Evolutionary conservation across 805 yeast species (phyloP), one percentile per base, ranked within the genome.

Genomic region (Scheffersomyces spartinae): DNA sequence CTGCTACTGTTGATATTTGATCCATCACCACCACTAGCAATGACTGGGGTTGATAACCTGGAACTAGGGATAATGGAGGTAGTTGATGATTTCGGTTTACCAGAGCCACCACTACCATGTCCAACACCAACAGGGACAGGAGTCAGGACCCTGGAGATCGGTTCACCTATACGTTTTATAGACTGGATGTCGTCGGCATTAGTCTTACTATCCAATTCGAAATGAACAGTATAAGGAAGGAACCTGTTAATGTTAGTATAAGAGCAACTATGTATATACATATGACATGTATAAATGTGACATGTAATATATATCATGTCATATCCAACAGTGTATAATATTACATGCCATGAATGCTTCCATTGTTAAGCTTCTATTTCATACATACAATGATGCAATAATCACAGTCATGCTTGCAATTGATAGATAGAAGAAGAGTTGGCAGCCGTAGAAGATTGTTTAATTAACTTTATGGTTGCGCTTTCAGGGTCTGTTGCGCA

Each of bases 181-280:
- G 23, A 30, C 18, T 10, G 12, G 37, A 10, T 16, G 23, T 27
- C 23, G 12, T 21, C 11, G 22, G 25, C 15, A 9, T 29, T 20
- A 11, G 34, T 24, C 8, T 38, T 26, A 15, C 32, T 28, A 23
- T 38, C 48, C 5, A 70, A 64, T 34, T 70, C 71, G 35, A 70
- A 70, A 35, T 77, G 81, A n/a, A 78, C 84, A 3, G 84, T 74
- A 40, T 73, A 73, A 2, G 91, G 91, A 24, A 79, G 55, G 38
- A 78, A 77, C 24, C 79, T 70, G 31, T 13, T 11, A 25, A 9
- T 18, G 44, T 42, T 38, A 43, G 45, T 42, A 40, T 11, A 10
- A 11, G 7, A 9, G 7, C 13, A 11, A n/a, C 11, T n/a, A 18
- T n/a, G 11, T n/a, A n/a, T 24, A 15, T 11, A 24, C 19, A 17